Conservation (phyloP, 2,329 filamentous ascomycete genomes). For the Penicillium sp. region DNA sequence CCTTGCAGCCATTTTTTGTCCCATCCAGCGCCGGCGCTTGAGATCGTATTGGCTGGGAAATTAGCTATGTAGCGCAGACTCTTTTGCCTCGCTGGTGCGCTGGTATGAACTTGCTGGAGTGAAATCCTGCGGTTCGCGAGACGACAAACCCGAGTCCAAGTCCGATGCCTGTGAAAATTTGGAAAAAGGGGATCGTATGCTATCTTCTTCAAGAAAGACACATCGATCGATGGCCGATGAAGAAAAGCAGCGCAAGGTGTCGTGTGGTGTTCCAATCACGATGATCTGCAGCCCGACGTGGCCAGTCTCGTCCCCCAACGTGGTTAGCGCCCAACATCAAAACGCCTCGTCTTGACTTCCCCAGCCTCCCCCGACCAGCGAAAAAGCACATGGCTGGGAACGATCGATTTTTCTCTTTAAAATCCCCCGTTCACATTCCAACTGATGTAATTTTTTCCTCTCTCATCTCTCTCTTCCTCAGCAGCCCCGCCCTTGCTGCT, state of each 20-base stretch:
- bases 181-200: neutral
- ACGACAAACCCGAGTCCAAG: conserved; percentile 22
- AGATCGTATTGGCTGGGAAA: conserved; percentile 45
- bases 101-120: conserved; percentile 49
- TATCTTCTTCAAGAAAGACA: too few relatives aligned
- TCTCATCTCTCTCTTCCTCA: neutral
- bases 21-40: conserved; percentile 44
- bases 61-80: conserved; percentile 51
- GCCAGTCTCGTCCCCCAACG: neutral
- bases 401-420: conserved; percentile 14
- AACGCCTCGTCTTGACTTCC: conserved; percentile 5
- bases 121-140: conserved; percentile 30
- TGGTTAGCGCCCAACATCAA: conserved; percentile 3
- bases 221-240: neutral
- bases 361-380: conserved; percentile 23
- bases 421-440: conserved; percentile 20
- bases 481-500: conserved; percentile 3
- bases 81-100: conserved; percentile 49
- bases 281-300: neutral
- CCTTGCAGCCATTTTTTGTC: conserved; percentile 43
- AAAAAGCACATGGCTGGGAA: conserved; percentile 31
- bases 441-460: conserved; percentile 8
- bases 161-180: conserved; percentile 23
- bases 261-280: conserved; percentile 2
- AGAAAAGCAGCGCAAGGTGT: too few relatives aligned